Percentiles rank a stretch among this genome's conserved stretches.
These are phyloP conservation scores for Coelastrella sp. DNA, from an alignment of 139 green algal genomes.

Conservation along the genomic window DNA sequence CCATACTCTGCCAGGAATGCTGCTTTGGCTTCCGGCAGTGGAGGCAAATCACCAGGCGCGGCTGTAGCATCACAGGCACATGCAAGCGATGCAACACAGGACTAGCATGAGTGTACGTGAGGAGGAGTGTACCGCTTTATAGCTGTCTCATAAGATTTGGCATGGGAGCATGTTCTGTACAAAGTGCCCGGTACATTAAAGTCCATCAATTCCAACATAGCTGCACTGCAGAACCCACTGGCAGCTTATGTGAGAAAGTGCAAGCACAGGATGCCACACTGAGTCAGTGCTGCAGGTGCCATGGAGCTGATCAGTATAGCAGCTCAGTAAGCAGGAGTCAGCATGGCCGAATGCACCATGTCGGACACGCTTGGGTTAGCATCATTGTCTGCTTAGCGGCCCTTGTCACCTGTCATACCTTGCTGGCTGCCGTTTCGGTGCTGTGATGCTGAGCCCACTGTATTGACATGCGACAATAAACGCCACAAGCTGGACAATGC, in stretches of 20 bases:
- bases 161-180: too few relatives aligned
- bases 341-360: too few relatives aligned
- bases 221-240: too few relatives aligned
- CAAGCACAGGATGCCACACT: too few relatives aligned
- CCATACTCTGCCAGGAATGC: background rate
- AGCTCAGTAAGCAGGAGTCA: too few relatives aligned
- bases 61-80: background rate
- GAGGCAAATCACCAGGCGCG: background rate
- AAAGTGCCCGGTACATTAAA: too few relatives aligned
- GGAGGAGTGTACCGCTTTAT: background rate
- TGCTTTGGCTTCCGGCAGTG: constrained; percentile 1
- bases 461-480: background rate
- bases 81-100: background rate
- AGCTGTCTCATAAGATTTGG: too few relatives aligned
- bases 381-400: background rate
- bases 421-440: background rate
- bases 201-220: too few relatives aligned
- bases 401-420: background rate
- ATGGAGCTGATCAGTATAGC: too few relatives aligned
- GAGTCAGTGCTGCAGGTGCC: too few relatives aligned
- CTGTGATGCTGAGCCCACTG: background rate
- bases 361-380: too few relatives aligned
- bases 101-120: background rate
- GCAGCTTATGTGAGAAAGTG: too few relatives aligned
- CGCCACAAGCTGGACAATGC: background rate